phyloP scores from a whole-genome alignment of 139 green algal genomes.

The Nannochloris sp. region DNA sequence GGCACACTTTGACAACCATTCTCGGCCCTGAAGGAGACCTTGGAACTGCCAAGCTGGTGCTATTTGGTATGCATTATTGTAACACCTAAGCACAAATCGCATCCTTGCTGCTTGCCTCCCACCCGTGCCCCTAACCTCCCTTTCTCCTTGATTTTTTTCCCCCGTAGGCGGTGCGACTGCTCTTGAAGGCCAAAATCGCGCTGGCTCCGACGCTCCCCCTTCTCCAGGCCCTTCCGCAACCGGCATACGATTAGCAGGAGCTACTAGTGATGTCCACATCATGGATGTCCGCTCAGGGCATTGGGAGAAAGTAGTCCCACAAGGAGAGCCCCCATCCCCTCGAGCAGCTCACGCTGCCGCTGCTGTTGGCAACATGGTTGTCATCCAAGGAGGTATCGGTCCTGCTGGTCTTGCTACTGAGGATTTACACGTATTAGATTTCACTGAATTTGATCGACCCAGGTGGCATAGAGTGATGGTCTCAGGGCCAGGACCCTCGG shows the following conservation, averaged over 20 bases:
- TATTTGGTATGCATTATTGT: constrained; percentile 69
- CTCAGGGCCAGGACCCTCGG: constrained; percentile 79
- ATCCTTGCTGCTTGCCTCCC: not conserved
- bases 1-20: constrained; percentile 88
- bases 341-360: constrained; percentile 92
- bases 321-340: constrained; percentile 83
- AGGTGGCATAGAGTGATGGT: constrained; percentile 97
- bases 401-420: constrained; percentile 88
- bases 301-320: constrained; percentile 75
- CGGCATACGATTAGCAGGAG: constrained; percentile 79
- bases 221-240: constrained; percentile 16
- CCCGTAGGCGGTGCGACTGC: constrained; percentile 80
- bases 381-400: constrained; percentile 93
- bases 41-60: constrained; percentile 62
- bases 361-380: constrained; percentile 98
- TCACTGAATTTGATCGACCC: constrained; percentile 81
- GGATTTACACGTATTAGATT: constrained; percentile 97
- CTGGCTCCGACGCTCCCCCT: constrained; percentile 9
- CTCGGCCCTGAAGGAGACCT: constrained; percentile 59
- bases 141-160: not conserved
- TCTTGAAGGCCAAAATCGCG: constrained; percentile 59
- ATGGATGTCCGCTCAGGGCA: constrained; percentile 78
- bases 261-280: constrained; percentile 90
- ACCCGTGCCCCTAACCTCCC: not conserved
- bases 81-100: too few species aligned